These are phyloP conservation scores for Herpotrichia juniperi DNA, from an alignment of 2,329 filamentous ascomycete genomes.

Conservation along the genomic window DNA sequence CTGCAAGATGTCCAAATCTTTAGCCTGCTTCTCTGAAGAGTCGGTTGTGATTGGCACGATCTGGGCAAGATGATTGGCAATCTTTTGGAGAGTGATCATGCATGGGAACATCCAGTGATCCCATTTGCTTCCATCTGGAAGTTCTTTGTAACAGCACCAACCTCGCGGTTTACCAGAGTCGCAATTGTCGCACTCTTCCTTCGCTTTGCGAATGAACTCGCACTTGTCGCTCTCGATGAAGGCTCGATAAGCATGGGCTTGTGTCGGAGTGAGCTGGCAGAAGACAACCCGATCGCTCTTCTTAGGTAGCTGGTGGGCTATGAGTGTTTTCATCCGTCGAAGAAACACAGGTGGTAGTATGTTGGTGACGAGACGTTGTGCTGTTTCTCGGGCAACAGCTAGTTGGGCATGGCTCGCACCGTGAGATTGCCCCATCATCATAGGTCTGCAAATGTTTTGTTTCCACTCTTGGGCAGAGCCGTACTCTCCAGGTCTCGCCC, in stretches of 20 bases:
- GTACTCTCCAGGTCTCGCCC: constrained; percentile 84
- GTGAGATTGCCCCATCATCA: constrained; percentile 89
- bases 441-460: constrained; percentile 74
- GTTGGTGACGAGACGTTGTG: constrained; percentile 83
- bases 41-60: constrained; percentile 75
- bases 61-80: constrained; percentile 91
- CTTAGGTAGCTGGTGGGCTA: constrained; percentile 89
- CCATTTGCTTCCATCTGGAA: constrained; percentile 68
- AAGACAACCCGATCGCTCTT: constrained; percentile 96
- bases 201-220: constrained; percentile 69
- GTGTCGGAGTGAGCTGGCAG: constrained; percentile 83
- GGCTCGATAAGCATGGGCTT: constrained; percentile 81
- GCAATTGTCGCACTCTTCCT: constrained; percentile 71
- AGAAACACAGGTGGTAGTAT: constrained; percentile 89
- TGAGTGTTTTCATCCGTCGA: constrained; percentile 89
- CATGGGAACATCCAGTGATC: constrained; percentile 81
- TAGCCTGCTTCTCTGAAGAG: constrained; percentile 72
- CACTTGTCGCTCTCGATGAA: constrained; percentile 77
- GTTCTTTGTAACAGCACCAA: constrained; percentile 74
- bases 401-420: constrained; percentile 86
- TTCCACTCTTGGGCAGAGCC: constrained; percentile 78
- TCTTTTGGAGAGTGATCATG: constrained; percentile 81
- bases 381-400: constrained; percentile 78
- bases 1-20: constrained; percentile 75
- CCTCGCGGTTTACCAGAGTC: constrained; percentile 73